phyloP scores from a whole-genome alignment of 116 monocot species.

The Dioscorea cayenensis region DNA sequence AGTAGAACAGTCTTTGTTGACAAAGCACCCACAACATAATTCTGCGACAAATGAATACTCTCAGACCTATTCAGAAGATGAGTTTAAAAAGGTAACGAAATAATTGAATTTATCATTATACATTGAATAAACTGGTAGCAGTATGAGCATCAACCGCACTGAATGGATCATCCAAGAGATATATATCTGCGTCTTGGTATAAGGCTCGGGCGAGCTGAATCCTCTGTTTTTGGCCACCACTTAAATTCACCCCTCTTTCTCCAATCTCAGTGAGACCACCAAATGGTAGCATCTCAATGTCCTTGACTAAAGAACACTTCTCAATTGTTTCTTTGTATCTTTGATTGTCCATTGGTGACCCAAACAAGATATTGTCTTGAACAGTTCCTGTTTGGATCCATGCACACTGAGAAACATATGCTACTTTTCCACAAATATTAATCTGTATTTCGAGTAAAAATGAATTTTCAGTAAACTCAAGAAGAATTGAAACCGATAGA shows the following conservation, averaged over 20 bases:
- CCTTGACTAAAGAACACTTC: slow-evolving; percentile 51
- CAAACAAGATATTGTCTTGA: slow-evolving; percentile 56
- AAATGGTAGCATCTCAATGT: slow-evolving; percentile 53
- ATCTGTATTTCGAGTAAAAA: slow-evolving; percentile 20
- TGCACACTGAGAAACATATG: slow-evolving; percentile 60
- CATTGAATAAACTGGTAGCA: slow-evolving; percentile 58
- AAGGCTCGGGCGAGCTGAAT: slow-evolving; percentile 66
- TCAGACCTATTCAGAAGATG: background rate
- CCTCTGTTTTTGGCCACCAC: slow-evolving; percentile 72
- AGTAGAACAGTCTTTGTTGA: slow-evolving; percentile 49
- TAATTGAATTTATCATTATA: slow-evolving; percentile 5
- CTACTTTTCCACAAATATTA: slow-evolving; percentile 44
- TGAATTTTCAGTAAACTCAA: background rate
- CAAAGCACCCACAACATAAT: slow-evolving; percentile 56
- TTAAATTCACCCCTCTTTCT: slow-evolving; percentile 69
- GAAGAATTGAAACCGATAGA: too few relatives aligned
- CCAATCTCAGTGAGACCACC: slow-evolving; percentile 64
- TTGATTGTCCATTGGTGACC: slow-evolving; percentile 41
- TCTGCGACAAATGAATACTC: slow-evolving; percentile 13
- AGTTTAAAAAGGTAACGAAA: background rate
- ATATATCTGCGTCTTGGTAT: slow-evolving; percentile 60
- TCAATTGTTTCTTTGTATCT: slow-evolving; percentile 51
- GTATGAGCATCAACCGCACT: slow-evolving; percentile 77
- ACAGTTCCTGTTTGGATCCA: slow-evolving; percentile 70
- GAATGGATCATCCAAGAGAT: slow-evolving; percentile 73